Conservation (phyloP, 1,284 basidiomycete genomes). For the Neotropicomus parvogracilis region DNA sequence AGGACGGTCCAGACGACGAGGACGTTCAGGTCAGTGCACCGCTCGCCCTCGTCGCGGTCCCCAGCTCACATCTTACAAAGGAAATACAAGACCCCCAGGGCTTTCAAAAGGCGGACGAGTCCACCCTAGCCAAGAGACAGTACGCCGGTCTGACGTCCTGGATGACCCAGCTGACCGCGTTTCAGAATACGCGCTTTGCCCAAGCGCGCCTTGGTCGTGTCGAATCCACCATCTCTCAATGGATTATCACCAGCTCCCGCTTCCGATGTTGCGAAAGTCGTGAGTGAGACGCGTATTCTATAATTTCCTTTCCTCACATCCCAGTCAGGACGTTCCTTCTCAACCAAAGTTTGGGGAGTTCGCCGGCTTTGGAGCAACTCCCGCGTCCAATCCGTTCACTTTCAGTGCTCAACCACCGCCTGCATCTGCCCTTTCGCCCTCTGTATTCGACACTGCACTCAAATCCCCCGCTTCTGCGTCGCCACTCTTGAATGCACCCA, state of each 20-base stretch:
- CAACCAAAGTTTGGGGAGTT: slow-evolving; percentile 46
- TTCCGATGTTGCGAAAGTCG: slow-evolving; percentile 18
- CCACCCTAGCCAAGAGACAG: slow-evolving; percentile 48
- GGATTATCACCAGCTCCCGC: slow-evolving; percentile 18
- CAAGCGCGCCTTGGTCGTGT: slow-evolving; percentile 38
- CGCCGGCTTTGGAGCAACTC: slow-evolving; percentile 43
- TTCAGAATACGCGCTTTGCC: slow-evolving; percentile 57
- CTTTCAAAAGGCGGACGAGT: slow-evolving; percentile 57
- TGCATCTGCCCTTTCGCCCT: slow-evolving; percentile 23
- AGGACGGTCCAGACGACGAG: slow-evolving; percentile 51
- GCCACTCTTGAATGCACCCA: slow-evolving; percentile 11
- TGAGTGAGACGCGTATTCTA: slow-evolving; percentile 24
- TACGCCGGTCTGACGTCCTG: slow-evolving; percentile 31
- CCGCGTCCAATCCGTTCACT: slow-evolving; percentile 32
- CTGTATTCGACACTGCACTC: slow-evolving; percentile 27
- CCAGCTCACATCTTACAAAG: slow-evolving; percentile 29
- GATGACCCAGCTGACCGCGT: slow-evolving; percentile 10
- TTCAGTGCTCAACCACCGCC: slow-evolving; percentile 27
- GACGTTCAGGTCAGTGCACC: slow-evolving; percentile 31
- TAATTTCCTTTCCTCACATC: slow-evolving; percentile 7
- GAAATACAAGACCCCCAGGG: slow-evolving; percentile 42
- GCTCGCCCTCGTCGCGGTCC: not conserved
- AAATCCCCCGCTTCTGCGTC: slow-evolving; percentile 19
- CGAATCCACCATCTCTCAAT: slow-evolving; percentile 26
- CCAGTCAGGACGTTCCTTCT: slow-evolving; percentile 20